Evolutionary conservation across 495 filamentous ascomycete genomes (phyloP), one percentile per base, ranked within the genome.

Genomic region (Podospora fimiseda): DNA sequence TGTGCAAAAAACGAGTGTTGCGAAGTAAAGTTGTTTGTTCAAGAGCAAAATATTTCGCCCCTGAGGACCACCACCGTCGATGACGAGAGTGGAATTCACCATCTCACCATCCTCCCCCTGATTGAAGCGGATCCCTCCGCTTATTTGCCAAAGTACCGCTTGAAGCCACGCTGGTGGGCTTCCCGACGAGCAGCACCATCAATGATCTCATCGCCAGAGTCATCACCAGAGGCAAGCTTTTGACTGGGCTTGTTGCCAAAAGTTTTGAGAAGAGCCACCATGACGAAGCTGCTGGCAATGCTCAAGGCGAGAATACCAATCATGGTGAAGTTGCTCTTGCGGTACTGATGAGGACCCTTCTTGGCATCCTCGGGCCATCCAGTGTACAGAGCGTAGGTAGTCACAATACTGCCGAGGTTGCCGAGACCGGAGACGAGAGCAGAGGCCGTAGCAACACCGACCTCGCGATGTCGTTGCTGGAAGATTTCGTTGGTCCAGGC

Each of bases 401-500:
- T 94, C 58, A 88, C 74, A 46, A 95, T 88, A 56, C 81, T 86
- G 39, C 90, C 90, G 22, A 91, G 70, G 59, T 95, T 95, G 0
- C 90, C 90, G 42, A 90, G 77, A 0, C 90, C 90, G 0, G 87
- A 91, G 11, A 95, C 90, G 3, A 94, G 73, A 2, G 90, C 90
- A 1, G 85, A 83, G 1, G 90, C 89, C 38, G 90, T 86, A n/a
- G 90, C 90, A 2, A 95, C 90, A 48, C 90, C 90, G 30, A 95
- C 88, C 69, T 95, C 90, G 24, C 90, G 87, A 60, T 95, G 89
- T 3, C 90, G 85, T 16, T 76, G 81, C 66, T 95, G 90, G 74
- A 95, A 95, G 53, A 94, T 86, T 67, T 94, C 88, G 53, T 80
- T 86, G 6, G 90, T 90, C 90, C 90, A 95, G 51, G 89, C 85